Conservation (phyloP, 2,329 filamentous ascomycete species). For the Fusarium napiforme region DNA sequence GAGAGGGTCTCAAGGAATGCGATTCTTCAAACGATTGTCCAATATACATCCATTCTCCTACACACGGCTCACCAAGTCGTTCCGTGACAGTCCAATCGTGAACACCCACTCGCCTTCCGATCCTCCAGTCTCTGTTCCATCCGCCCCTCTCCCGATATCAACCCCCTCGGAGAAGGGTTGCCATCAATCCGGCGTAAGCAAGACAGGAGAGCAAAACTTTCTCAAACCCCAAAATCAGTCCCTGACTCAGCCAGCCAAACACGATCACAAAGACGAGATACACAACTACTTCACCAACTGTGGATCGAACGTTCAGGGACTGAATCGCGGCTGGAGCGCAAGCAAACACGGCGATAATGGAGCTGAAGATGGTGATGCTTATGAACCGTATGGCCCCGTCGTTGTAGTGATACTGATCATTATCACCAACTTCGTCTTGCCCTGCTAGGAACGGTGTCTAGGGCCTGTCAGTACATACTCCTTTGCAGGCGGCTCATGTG, state of each 20-base stretch:
- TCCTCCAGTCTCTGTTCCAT: background rate
- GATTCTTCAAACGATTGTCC: background rate
- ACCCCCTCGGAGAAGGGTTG: constrained; percentile 5
- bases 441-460: background rate
- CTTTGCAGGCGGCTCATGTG: background rate
- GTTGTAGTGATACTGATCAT: background rate
- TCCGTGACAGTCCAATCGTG: background rate
- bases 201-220: constrained; percentile 14
- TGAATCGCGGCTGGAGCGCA: constrained; percentile 29
- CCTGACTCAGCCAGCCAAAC: constrained; percentile 19
- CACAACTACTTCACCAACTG: constrained; percentile 14
- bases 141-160: background rate
- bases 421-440: background rate
- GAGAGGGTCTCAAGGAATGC: background rate
- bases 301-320: constrained; percentile 18
- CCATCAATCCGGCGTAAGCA: constrained; percentile 15
- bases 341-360: constrained; percentile 7
- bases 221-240: constrained; percentile 9
- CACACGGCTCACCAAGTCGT: background rate
- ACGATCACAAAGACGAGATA: constrained; percentile 27
- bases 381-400: background rate
- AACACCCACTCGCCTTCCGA: background rate
- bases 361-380: background rate
- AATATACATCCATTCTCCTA: background rate
- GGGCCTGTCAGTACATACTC: background rate